These are phyloP conservation scores for Mycena rosella DNA, from an alignment of 768 basidiomycete genomes.

Conservation along the genomic window DNA sequence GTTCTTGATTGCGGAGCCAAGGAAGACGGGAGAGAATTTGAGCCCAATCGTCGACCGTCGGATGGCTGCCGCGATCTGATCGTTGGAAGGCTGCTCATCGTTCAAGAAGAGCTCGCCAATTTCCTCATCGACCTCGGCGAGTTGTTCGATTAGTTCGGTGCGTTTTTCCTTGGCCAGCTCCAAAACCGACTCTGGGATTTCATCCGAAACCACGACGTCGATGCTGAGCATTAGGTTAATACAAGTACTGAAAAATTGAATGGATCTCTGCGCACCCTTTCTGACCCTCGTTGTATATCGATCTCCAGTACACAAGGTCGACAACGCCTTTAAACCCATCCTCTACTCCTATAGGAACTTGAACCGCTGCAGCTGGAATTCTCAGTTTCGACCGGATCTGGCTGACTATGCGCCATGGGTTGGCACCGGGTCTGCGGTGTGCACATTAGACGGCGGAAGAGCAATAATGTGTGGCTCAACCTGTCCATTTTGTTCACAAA, in stretches of 20 bases:
- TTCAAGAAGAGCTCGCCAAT: constrained; percentile 93
- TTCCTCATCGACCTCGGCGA: constrained; percentile 96
- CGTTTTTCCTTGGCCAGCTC: constrained; percentile 88
- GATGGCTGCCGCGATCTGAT: constrained; percentile 86
- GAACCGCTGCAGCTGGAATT: constrained; percentile 94
- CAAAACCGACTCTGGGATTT: constrained; percentile 84
- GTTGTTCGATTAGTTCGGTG: constrained; percentile 90
- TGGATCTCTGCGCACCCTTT: constrained; percentile 83
- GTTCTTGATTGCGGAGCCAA: constrained; percentile 98
- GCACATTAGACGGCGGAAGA: constrained; percentile 16
- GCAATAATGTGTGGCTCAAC: constrained; percentile 50
- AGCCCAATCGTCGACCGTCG: constrained; percentile 89
- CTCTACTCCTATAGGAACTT: constrained; percentile 94
- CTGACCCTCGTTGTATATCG: constrained; percentile 92
- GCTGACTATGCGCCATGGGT: constrained; percentile 94
- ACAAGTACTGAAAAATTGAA: neutral
- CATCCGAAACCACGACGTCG: constrained; percentile 83
- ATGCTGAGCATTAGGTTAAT: constrained; percentile 57
- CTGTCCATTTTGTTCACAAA: constrained; percentile 99
- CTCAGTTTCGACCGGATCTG: constrained; percentile 94
- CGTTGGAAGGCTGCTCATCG: constrained; percentile 80
- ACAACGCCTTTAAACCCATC: constrained; percentile 91
- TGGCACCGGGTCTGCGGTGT: constrained; percentile 87
- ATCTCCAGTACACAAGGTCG: constrained; percentile 94
- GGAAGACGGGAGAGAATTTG: constrained; percentile 96